phyloP scores from a whole-genome alignment of 495 filamentous ascomycete genomes.

The Penicillium maclennaniae region DNA sequence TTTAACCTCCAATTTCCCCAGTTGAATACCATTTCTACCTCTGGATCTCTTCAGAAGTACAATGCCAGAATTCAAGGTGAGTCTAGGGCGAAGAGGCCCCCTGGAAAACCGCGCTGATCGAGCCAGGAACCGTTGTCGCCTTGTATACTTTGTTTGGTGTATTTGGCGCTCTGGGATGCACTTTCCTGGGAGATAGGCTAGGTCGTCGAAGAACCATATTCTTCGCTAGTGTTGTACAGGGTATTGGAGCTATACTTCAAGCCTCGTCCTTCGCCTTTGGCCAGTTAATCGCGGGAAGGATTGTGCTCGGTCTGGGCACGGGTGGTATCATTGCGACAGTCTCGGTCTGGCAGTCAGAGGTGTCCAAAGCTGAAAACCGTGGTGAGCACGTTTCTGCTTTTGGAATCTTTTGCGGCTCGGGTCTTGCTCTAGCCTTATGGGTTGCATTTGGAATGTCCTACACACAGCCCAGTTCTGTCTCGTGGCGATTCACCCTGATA shows the following conservation, averaged over 20 bases:
- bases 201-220: slow-evolving; percentile 49
- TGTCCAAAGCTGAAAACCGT: slow-evolving; percentile 27
- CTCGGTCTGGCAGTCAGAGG: slow-evolving; percentile 43
- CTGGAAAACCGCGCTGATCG: not conserved
- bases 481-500: slow-evolving; percentile 44
- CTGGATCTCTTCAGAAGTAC: slow-evolving; percentile 15
- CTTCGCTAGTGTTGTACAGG: slow-evolving; percentile 44
- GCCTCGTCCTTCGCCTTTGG: slow-evolving; percentile 39
- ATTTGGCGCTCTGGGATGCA: slow-evolving; percentile 15
- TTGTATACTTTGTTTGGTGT: slow-evolving; percentile 16
- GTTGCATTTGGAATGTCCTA: slow-evolving; percentile 11
- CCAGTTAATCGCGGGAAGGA: slow-evolving; percentile 42
- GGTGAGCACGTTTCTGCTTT: slow-evolving; percentile 35
- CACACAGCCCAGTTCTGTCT: slow-evolving; percentile 13
- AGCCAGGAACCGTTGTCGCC: slow-evolving; percentile 12
- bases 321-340: slow-evolving; percentile 36
- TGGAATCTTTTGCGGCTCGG: slow-evolving; percentile 35
- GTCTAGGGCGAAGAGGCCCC: not conserved
- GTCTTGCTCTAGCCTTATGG: slow-evolving; percentile 9
- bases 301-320: slow-evolving; percentile 36
- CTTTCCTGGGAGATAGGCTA: slow-evolving; percentile 46
- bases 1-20: slow-evolving; percentile 38
- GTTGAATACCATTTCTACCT: slow-evolving; percentile 38
- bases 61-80: slow-evolving; percentile 26
- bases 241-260: slow-evolving; percentile 48